A percentile compares a stretch with the other conserved stretches of the same genome.
Conservation (phyloP, 2,329 filamentous ascomycete genomes). For the Aureobasidium musti region DNA sequence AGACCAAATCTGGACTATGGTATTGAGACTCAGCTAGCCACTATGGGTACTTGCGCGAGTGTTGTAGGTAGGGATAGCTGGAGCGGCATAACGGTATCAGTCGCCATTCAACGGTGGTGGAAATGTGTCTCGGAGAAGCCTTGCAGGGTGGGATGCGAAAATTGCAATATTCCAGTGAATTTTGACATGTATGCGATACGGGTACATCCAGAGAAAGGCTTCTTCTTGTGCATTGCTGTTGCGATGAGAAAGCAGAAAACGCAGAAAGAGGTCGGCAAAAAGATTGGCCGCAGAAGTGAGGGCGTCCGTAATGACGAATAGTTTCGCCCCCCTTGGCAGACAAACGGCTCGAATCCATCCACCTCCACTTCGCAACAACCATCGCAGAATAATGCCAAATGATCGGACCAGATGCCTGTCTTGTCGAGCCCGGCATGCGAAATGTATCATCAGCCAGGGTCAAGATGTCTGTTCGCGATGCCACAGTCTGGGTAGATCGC, state of each 20-base stretch:
- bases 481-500: neutral
- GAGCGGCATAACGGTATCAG: slow-evolving; percentile 10
- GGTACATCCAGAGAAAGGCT: neutral
- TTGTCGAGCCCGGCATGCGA: neutral
- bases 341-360: neutral
- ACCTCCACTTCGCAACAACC: neutral
- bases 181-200: neutral
- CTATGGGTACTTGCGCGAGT: neutral
- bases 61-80: neutral
- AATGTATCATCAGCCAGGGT: neutral
- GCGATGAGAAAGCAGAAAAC: neutral
- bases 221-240: neutral
- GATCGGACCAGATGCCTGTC: slow-evolving; percentile 4
- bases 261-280: neutral
- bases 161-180: neutral
- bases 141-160: neutral
- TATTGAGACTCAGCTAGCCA: slow-evolving; percentile 15
- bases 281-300: neutral
- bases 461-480: neutral
- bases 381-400: neutral
- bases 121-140: slow-evolving; percentile 12
- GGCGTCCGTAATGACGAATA: neutral
- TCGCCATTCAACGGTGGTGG: slow-evolving; percentile 8
- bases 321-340: no score
- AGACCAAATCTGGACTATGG: neutral